Percentiles rank a stretch among this genome's conserved stretches.
Conservation (phyloP, 2,329 filamentous ascomycete species). For the Metarhizium robertsii region DNA sequence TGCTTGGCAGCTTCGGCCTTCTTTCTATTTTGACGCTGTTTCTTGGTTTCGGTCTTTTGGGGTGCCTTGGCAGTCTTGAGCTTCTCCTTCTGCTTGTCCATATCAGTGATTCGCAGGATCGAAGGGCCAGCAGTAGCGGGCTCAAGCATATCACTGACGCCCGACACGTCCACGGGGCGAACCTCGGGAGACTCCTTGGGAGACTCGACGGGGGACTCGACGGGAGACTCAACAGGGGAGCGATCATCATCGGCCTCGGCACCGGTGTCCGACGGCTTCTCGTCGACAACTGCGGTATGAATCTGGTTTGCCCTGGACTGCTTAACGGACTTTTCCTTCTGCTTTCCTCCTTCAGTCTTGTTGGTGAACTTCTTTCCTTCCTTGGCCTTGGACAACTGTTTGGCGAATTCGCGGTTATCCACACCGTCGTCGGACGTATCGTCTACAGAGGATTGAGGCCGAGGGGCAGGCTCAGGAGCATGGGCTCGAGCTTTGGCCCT, state of each 20-base stretch:
- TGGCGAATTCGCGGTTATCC: constrained; percentile 68
- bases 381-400: constrained; percentile 61
- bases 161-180: constrained; percentile 48
- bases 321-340: constrained; percentile 61
- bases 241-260: constrained; percentile 75
- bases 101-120: constrained; percentile 67
- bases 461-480: constrained; percentile 6
- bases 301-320: constrained; percentile 52
- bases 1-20: constrained; percentile 77
- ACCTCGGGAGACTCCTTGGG: constrained; percentile 57
- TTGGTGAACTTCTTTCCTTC: constrained; percentile 53
- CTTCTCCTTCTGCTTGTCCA: constrained; percentile 55
- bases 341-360: constrained; percentile 48
- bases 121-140: constrained; percentile 56
- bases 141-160: constrained; percentile 90
- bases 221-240: constrained; percentile 58
- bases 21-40: constrained; percentile 85
- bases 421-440: constrained; percentile 48
- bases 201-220: constrained; percentile 45
- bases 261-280: constrained; percentile 47
- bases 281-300: constrained; percentile 30
- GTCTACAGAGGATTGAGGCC: constrained; percentile 14
- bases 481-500: constrained; percentile 28
- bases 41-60: constrained; percentile 76
- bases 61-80: constrained; percentile 51